phyloP scores from a whole-genome alignment of 2,329 filamentous ascomycete genomes.

The Botrytis porri region DNA sequence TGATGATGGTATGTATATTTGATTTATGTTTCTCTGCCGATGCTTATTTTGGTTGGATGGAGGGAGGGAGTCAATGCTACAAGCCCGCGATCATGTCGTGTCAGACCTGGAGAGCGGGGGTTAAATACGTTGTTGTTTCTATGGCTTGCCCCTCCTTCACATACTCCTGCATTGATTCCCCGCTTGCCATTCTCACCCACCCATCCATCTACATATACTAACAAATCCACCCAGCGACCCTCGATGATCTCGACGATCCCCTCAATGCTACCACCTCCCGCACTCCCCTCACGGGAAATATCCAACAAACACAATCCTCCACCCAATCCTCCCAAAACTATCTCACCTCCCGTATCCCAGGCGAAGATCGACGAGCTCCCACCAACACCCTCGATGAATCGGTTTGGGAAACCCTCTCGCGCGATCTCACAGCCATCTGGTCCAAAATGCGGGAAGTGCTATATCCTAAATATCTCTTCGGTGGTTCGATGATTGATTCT shows the following conservation, averaged over 20 bases:
- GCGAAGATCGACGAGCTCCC: constrained; percentile 86
- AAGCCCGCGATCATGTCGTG: neutral
- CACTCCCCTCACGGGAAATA: constrained; percentile 80
- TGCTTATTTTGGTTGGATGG: neutral
- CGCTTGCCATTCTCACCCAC: neutral
- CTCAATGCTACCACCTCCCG: constrained; percentile 75
- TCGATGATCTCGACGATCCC: constrained; percentile 86
- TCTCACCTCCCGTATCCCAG: constrained; percentile 83
- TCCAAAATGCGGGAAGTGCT: constrained; percentile 97
- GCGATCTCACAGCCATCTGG: constrained; percentile 91
- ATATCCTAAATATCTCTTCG: constrained; percentile 89
- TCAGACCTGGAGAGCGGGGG: neutral
- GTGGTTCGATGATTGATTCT: constrained; percentile 63
- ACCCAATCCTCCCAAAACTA: constrained; percentile 70
- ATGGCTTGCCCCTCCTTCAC: neutral
- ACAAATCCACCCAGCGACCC: constrained; percentile 20
- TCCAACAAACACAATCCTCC: constrained; percentile 50
- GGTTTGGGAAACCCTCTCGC: constrained; percentile 94
- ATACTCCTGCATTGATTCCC: neutral
- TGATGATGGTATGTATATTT: constrained; percentile 61
- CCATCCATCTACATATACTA: neutral
- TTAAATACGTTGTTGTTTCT: neutral
- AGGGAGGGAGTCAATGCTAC: neutral
- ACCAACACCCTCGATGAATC: constrained; percentile 95
- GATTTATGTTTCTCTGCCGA: neutral